Evolutionary conservation across 192 early-diverging fungal genomes (phyloP).

Genomic region (Phycomyces blakesleeanus): DNA sequence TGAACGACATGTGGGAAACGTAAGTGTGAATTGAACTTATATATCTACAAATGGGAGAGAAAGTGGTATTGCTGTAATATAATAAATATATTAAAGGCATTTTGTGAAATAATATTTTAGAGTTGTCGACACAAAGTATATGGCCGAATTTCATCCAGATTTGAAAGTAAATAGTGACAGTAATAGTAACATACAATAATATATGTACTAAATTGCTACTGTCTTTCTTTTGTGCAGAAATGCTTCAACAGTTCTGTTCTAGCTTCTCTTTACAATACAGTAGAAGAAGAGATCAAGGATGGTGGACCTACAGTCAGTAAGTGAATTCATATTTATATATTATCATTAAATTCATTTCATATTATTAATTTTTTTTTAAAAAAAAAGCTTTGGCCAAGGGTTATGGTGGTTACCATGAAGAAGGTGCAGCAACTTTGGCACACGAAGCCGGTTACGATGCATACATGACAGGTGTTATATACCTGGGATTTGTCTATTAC

Average conservation of each 20-base stretch:
- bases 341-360: too few species aligned
- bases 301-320: conserved; percentile 52
- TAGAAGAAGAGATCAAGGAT: conserved; percentile 13
- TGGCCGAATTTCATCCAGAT: conserved; percentile 48
- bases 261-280: conserved; percentile 15
- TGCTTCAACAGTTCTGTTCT: conserved; percentile 25
- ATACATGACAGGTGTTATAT: conserved; percentile 81
- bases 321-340: too few species aligned
- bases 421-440: conserved; percentile 31
- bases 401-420: conserved; percentile 44
- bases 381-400: conserved; percentile 43
- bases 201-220: too few species aligned
- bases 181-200: too few species aligned
- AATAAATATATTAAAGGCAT: too few species aligned
- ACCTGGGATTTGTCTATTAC: conserved; percentile 60
- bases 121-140: conserved; percentile 76
- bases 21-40: conserved; percentile 34
- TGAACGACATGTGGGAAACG: conserved; percentile 58
- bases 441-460: conserved; percentile 96
- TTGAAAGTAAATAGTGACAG: conserved; percentile 40
- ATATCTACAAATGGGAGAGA: too few species aligned
- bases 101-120: too few species aligned
- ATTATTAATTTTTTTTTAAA: neutral
- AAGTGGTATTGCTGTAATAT: too few species aligned
- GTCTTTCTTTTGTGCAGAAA: conserved; percentile 14